Evolutionary conservation across 768 basidiomycete species (phyloP).

Genomic region (Tephrocybe sp.): DNA sequence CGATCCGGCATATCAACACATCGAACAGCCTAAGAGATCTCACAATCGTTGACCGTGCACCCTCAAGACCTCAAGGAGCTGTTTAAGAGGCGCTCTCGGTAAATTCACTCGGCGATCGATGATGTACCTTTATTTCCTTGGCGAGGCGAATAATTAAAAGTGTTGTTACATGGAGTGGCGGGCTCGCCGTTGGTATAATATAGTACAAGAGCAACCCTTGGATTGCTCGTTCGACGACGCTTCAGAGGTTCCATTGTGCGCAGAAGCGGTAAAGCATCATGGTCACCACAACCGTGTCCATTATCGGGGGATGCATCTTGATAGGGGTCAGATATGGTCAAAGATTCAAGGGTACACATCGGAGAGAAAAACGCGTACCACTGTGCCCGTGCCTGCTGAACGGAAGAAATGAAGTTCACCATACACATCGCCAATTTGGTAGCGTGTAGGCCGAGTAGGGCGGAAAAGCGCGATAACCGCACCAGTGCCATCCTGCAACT

Average conservation of each 20-base stretch:
- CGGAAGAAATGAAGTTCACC: slow-evolving; percentile 85
- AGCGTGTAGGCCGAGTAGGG: slow-evolving; percentile 73
- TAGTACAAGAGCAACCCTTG: slow-evolving; percentile 8
- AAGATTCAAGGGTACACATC: slow-evolving; percentile 10
- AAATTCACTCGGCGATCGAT: not conserved
- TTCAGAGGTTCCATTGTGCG: slow-evolving; percentile 48
- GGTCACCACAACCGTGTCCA: slow-evolving; percentile 85
- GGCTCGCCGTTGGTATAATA: not conserved
- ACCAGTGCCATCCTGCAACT: slow-evolving; percentile 75
- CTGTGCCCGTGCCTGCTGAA: slow-evolving; percentile 76
- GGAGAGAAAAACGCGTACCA: slow-evolving; percentile 52
- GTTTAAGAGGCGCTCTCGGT: not conserved
- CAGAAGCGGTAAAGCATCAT: slow-evolving; percentile 86
- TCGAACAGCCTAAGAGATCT: not conserved
- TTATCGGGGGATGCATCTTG: slow-evolving; percentile 85
- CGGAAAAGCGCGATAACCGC: slow-evolving; percentile 79
- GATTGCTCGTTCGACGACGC: slow-evolving; percentile 1
- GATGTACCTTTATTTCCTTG: slow-evolving; percentile 2
- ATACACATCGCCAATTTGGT: slow-evolving; percentile 84
- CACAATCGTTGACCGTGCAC: slow-evolving; percentile 1
- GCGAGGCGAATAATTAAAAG: slow-evolving; percentile 10
- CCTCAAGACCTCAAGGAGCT: slow-evolving; percentile 2
- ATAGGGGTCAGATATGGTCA: slow-evolving; percentile 26
- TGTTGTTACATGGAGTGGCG: slow-evolving; percentile 18
- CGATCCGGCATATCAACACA: slow-evolving; percentile 13